phyloP scores from a whole-genome alignment of 2,329 filamentous ascomycete genomes.

The Diaporthe batatas region DNA sequence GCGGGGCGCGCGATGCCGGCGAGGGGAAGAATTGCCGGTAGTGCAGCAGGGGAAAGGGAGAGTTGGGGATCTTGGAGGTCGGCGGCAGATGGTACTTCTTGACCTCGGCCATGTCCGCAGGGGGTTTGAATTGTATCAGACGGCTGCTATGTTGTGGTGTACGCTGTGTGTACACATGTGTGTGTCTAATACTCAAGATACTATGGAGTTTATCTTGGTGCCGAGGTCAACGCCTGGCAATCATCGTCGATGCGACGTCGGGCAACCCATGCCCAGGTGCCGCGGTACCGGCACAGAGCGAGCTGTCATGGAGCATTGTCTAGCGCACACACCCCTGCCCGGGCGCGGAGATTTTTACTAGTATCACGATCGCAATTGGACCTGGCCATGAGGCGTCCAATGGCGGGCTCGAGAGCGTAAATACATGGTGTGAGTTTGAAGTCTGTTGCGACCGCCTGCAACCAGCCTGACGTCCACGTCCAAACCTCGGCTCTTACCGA shows the following conservation, averaged over 20 bases:
- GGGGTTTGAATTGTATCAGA: background rate
- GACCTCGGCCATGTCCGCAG: slow-evolving; percentile 49
- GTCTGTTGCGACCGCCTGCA: background rate
- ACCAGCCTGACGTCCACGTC: background rate
- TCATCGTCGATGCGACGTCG: slow-evolving; percentile 19
- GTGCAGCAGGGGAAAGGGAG: slow-evolving; percentile 65
- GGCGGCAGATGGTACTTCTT: slow-evolving; percentile 56
- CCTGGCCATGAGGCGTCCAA: slow-evolving; percentile 6
- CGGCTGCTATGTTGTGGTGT: background rate
- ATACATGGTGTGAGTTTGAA: slow-evolving; percentile 1
- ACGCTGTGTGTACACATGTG: background rate
- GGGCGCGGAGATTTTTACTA: slow-evolving; percentile 17
- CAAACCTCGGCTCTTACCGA: slow-evolving; percentile 10
- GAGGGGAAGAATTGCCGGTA: slow-evolving; percentile 58
- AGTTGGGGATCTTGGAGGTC: slow-evolving; percentile 64
- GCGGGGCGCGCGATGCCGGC: slow-evolving; percentile 42
- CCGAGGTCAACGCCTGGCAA: slow-evolving; percentile 8
- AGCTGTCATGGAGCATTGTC: slow-evolving; percentile 12
- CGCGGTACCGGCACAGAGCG: background rate
- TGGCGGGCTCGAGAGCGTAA: background rate
- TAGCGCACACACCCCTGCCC: slow-evolving; percentile 29
- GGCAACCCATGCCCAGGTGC: background rate
- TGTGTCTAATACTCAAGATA: background rate
- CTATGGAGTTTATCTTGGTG: background rate
- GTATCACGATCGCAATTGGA: slow-evolving; percentile 12